Evolutionary conservation across 768 basidiomycete genomes (phyloP), one percentile per base, ranked within the genome.

Genomic region (Calvatia gigantea): DNA sequence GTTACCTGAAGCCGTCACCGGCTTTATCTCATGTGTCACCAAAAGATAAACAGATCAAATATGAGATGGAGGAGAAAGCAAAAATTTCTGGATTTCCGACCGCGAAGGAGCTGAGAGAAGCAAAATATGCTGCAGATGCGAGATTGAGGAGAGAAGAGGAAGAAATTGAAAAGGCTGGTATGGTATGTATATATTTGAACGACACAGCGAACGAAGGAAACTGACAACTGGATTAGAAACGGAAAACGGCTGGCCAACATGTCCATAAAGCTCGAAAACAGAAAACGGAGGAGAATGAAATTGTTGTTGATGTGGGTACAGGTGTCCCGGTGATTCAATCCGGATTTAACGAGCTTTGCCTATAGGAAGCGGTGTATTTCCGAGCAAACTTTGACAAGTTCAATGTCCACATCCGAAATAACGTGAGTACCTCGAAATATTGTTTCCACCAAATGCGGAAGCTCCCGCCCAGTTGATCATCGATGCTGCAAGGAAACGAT

Each of bases 341-440:
- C 29, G 52, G n/a, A 31, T 54, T 33, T 63, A 41, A 58, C 37
- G 44, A 64, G 4, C 44, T 57, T 39, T 37, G 45, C 2, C 49
- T 27, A 6, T 56, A 94, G 86, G 83, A 89, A 15, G 75, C 75
- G 2, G 80, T 91, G 31, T 85, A 86, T 69, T 90, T 97, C 66
- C 83, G 91, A 45, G 81, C 98, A 45, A 98, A 98, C 72, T 90
- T 86, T 65, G 87, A 94, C 61, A 88, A 83, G 62, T 96, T 94
- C 70, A 85, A 89, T 61, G 75, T 92, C 29, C 86, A 91, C 62
- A 83, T 97, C 50, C 87, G 96, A 39, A 96, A 97, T 71, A 77
- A 86, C 65, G 93, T 92, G 61, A 6, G 83, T 62, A 43, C 29
- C 21, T 19, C 28, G 46, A 19, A 41, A 25, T 4, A 9, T 17